These are phyloP conservation scores for Starmera stellimalicola DNA, from an alignment of 1,139 yeast species.

Conservation along the genomic window DNA sequence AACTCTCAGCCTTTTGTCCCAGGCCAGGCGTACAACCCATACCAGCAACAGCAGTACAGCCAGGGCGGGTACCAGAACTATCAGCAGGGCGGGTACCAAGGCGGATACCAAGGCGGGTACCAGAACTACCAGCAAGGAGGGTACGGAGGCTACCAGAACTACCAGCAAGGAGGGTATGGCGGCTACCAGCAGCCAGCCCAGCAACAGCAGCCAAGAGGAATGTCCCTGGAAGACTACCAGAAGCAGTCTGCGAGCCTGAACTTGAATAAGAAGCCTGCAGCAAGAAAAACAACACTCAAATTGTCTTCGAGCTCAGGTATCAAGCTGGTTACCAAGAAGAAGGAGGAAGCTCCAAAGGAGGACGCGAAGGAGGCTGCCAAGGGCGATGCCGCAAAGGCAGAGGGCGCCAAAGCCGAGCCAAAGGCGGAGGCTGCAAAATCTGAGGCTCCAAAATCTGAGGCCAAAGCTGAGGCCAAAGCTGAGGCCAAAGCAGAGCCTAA, in stretches of 20 bases:
- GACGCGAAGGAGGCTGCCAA: slow-evolving; percentile 19
- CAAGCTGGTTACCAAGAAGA: slow-evolving; percentile 53
- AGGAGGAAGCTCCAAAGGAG: slow-evolving; percentile 27
- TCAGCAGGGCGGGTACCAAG: slow-evolving; percentile 11
- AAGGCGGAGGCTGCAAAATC: slow-evolving; percentile 19
- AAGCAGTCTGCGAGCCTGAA: slow-evolving; percentile 28
- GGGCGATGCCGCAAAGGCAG: slow-evolving; percentile 23
- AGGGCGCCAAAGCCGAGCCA: slow-evolving; percentile 16
- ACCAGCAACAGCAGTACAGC: slow-evolving; percentile 21
- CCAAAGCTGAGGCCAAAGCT: slow-evolving; percentile 7
- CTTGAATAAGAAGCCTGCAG: slow-evolving; percentile 25
- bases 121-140: slow-evolving; percentile 15
- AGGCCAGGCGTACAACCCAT: slow-evolving; percentile 18
- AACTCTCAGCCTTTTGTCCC: slow-evolving; percentile 16
- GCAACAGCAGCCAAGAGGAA: slow-evolving; percentile 41
- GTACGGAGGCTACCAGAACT: slow-evolving; percentile 11
- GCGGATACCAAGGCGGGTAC: slow-evolving; percentile 17
- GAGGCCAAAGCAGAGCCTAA: slow-evolving; percentile 6
- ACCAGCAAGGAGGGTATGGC: slow-evolving; percentile 11
- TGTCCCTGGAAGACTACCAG: slow-evolving; percentile 84
- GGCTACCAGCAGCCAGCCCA: slow-evolving; percentile 18
- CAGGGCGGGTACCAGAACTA: slow-evolving; percentile 9
- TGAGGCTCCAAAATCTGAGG: slow-evolving; percentile 7
- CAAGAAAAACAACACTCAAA: slow-evolving; percentile 46
- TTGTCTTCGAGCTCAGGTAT: slow-evolving; percentile 51